Evolutionary conservation across 371 early-diverging fungal genomes (phyloP).

Genomic region (Mucor circinelloides): DNA sequence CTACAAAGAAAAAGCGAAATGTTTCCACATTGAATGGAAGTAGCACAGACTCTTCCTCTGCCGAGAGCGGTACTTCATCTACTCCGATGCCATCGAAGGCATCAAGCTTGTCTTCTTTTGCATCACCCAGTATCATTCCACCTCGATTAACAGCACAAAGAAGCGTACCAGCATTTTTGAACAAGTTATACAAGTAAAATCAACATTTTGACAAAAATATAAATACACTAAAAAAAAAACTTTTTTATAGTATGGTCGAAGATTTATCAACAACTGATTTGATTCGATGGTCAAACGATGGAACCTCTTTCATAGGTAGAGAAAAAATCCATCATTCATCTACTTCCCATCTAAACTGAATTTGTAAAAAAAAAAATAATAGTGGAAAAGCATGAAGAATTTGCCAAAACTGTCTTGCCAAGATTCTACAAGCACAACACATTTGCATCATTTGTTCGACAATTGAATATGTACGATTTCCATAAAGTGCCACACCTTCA

Average conservation of each 20-base stretch:
- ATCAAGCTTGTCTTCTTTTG: constrained; percentile 18
- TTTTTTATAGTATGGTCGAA: constrained; percentile 65
- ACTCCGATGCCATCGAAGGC: background rate
- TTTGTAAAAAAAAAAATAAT: constrained; percentile 4
- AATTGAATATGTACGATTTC: constrained; percentile 92
- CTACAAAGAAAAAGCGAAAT: constrained; percentile 9
- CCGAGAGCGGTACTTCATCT: constrained; percentile 9
- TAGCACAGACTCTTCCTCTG: constrained; percentile 6
- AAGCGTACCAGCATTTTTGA: constrained; percentile 84
- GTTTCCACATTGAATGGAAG: background rate
- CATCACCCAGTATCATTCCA: constrained; percentile 12
- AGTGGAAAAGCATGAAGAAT: constrained; percentile 74
- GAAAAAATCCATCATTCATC: background rate
- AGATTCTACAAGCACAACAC: constrained; percentile 93
- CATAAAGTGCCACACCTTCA: constrained; percentile 80
- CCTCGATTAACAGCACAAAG: constrained; percentile 33
- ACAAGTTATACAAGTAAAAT: constrained; percentile 79
- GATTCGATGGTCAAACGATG: constrained; percentile 77
- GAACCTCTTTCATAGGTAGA: constrained; percentile 72
- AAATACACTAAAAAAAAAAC: background rate
- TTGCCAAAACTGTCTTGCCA: constrained; percentile 84
- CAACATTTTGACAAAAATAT: background rate
- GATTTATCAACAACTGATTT: constrained; percentile 65
- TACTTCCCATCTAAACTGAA: background rate
- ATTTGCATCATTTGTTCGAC: constrained; percentile 92